These are phyloP conservation scores for Rhodotorula sp. DNA, from an alignment of 1,284 basidiomycete species.

Conservation along the genomic window DNA sequence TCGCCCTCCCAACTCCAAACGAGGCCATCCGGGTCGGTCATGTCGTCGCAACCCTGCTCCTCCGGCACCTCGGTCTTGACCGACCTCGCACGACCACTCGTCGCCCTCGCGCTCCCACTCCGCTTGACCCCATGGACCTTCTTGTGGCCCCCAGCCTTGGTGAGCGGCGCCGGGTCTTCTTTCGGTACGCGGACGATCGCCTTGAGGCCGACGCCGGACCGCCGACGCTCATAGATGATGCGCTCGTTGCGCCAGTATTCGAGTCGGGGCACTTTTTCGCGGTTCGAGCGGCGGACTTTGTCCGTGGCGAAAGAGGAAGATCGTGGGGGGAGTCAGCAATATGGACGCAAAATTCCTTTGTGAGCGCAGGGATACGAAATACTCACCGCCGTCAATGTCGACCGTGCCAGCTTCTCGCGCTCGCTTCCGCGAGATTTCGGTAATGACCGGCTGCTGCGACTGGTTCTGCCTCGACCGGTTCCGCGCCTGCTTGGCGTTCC, in stretches of 20 bases:
- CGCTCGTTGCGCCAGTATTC: slow-evolving; percentile 93
- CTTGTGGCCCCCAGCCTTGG: slow-evolving; percentile 32
- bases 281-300: slow-evolving; percentile 65
- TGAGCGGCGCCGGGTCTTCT: slow-evolving; percentile 54
- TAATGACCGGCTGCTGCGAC: slow-evolving; percentile 36
- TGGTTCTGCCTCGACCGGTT: slow-evolving; percentile 25
- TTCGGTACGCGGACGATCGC: slow-evolving; percentile 77
- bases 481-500: neutral
- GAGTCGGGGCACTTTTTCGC: slow-evolving; percentile 71
- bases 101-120: slow-evolving; percentile 50
- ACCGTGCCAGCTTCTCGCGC: slow-evolving; percentile 28
- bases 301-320: neutral
- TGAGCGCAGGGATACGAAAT: neutral
- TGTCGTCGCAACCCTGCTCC: slow-evolving; percentile 74
- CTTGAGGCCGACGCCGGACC: slow-evolving; percentile 67
- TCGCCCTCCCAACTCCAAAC: slow-evolving; percentile 68
- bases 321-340: slow-evolving; percentile 49
- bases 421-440: slow-evolving; percentile 41
- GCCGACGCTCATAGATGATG: slow-evolving; percentile 69
- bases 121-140: slow-evolving; percentile 50
- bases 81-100: slow-evolving; percentile 11
- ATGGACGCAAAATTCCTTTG: slow-evolving; percentile 39
- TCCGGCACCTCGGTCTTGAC: slow-evolving; percentile 55
- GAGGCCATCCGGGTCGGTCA: slow-evolving; percentile 65
- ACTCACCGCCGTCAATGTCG: slow-evolving; percentile 40